phyloP scores from a whole-genome alignment of 768 basidiomycete species.

The Suillus bovinus region DNA sequence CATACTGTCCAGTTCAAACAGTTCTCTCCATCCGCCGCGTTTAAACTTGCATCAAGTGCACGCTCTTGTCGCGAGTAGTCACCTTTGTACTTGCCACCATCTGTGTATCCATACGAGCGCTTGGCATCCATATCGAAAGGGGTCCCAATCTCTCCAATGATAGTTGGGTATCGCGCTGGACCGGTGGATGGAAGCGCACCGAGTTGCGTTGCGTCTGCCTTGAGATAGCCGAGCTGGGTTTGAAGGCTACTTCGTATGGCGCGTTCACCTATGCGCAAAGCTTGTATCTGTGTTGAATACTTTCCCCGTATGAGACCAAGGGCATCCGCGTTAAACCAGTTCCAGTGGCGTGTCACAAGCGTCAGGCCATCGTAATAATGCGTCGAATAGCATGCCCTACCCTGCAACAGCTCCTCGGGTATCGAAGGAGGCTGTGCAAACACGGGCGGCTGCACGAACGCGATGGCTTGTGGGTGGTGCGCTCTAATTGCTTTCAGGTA shows the following conservation, averaged over 20 bases:
- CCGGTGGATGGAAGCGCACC: slow-evolving; percentile 31
- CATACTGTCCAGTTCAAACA: slow-evolving; percentile 81
- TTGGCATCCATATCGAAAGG: slow-evolving; percentile 94
- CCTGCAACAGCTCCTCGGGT: slow-evolving; percentile 55
- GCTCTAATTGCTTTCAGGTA: slow-evolving; percentile 60
- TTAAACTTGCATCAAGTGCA: slow-evolving; percentile 84
- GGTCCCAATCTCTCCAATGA: slow-evolving; percentile 95
- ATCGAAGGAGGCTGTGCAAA: slow-evolving; percentile 76
- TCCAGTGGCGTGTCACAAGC: slow-evolving; percentile 89
- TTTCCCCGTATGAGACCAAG: slow-evolving; percentile 88
- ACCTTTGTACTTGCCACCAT: slow-evolving; percentile 65
- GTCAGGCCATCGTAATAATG: slow-evolving; percentile 98
- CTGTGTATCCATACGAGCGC: slow-evolving; percentile 77
- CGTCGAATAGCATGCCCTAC: slow-evolving; percentile 70
- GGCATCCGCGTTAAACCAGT: slow-evolving; percentile 95
- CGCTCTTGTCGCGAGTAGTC: slow-evolving; percentile 78
- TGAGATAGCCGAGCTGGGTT: slow-evolving; percentile 79
- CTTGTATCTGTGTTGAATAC: slow-evolving; percentile 64
- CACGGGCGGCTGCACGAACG: slow-evolving; percentile 92
- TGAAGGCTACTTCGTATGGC: slow-evolving; percentile 82
- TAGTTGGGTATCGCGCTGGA: slow-evolving; percentile 63
- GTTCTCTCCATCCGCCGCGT: slow-evolving; percentile 76
- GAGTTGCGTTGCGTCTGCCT: slow-evolving; percentile 68
- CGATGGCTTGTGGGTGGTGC: slow-evolving; percentile 78
- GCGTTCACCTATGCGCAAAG: slow-evolving; percentile 78